Evolutionary conservation across 495 filamentous ascomycete genomes (phyloP).

Genomic region (Neurospora sp.): DNA sequence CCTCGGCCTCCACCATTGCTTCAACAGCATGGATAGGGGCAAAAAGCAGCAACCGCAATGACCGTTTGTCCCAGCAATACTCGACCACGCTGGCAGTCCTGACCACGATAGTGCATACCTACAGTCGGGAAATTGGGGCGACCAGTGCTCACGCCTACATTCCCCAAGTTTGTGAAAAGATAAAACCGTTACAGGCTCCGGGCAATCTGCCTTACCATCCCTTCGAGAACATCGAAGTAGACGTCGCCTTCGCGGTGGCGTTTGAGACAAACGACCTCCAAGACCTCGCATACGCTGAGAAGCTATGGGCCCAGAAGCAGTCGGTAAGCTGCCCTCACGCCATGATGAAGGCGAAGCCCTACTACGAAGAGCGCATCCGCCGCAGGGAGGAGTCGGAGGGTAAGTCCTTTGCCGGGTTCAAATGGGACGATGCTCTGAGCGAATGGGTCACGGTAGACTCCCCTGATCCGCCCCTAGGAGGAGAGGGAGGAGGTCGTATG

Average conservation of each 20-base stretch:
- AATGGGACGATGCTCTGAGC: constrained; percentile 45
- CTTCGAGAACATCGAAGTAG: constrained; percentile 14
- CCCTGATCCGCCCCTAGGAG: constrained; percentile 2
- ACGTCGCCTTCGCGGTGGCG: constrained; percentile 30
- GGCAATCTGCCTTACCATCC: constrained; percentile 2
- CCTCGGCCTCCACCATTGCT: background rate
- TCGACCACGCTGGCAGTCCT: constrained; percentile 16
- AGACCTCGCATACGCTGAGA: constrained; percentile 35
- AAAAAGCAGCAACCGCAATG: background rate
- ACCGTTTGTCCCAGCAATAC: constrained; percentile 10
- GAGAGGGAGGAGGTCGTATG: background rate
- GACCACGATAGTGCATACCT: constrained; percentile 13
- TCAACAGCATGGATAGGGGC: constrained; percentile 12
- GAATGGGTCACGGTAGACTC: constrained; percentile 40
- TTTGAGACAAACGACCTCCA: constrained; percentile 31
- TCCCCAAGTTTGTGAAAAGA: constrained; percentile 13
- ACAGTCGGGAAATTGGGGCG: constrained; percentile 9
- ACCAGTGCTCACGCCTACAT: constrained; percentile 10
- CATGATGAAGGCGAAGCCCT: background rate
- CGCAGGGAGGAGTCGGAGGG: background rate
- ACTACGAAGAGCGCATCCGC: background rate
- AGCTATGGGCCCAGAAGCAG: constrained; percentile 10
- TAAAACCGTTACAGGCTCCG: constrained; percentile 14
- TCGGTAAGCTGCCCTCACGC: background rate
- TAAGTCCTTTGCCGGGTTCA: constrained; percentile 24